Percentiles rank a stretch among this genome's conserved stretches.
Evolutionary conservation across 2,329 filamentous ascomycete genomes (phyloP).

Genomic region (Bipolaris zeicola): DNA sequence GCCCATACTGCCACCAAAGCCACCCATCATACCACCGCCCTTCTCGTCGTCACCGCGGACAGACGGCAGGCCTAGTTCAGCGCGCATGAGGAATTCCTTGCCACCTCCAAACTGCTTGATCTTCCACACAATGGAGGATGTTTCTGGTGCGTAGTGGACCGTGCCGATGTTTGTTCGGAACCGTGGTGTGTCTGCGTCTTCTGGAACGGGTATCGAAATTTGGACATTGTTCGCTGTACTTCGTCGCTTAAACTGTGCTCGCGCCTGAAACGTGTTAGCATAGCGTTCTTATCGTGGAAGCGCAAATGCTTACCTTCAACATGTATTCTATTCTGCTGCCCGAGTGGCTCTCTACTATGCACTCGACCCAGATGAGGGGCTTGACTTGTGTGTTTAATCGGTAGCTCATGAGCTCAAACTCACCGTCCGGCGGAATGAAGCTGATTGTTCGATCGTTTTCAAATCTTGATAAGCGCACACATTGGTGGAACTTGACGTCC

Average conservation of each 20-base stretch:
- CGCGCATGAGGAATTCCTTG: slow-evolving; percentile 98
- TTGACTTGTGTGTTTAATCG: slow-evolving; percentile 98
- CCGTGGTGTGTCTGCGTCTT: slow-evolving; percentile 93
- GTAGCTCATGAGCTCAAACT: slow-evolving; percentile 99
- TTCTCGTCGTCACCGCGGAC: slow-evolving; percentile 95
- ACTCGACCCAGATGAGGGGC: slow-evolving; percentile 98
- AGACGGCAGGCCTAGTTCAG: slow-evolving; percentile 90
- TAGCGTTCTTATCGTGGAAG: not conserved
- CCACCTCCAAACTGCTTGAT: slow-evolving; percentile 99
- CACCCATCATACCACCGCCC: slow-evolving; percentile 96
- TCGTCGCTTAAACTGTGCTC: slow-evolving; percentile 96
- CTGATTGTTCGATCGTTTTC: slow-evolving; percentile 99
- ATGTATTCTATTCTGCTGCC: slow-evolving; percentile 98
- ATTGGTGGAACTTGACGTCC: slow-evolving; percentile 99
- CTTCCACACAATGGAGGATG: slow-evolving; percentile 98
- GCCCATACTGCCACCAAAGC: slow-evolving; percentile 96
- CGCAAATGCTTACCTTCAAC: slow-evolving; percentile 70
- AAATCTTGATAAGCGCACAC: slow-evolving; percentile 91
- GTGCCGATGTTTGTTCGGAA: slow-evolving; percentile 98
- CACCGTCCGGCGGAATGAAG: slow-evolving; percentile 97
- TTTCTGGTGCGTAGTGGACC: slow-evolving; percentile 96
- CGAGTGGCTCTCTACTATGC: slow-evolving; percentile 93
- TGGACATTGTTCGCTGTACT: slow-evolving; percentile 99
- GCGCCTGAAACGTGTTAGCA: slow-evolving; percentile 60
- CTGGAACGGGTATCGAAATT: slow-evolving; percentile 94